phyloP scores from a whole-genome alignment of 2,329 filamentous ascomycete species.

The Xylaria sp. region DNA sequence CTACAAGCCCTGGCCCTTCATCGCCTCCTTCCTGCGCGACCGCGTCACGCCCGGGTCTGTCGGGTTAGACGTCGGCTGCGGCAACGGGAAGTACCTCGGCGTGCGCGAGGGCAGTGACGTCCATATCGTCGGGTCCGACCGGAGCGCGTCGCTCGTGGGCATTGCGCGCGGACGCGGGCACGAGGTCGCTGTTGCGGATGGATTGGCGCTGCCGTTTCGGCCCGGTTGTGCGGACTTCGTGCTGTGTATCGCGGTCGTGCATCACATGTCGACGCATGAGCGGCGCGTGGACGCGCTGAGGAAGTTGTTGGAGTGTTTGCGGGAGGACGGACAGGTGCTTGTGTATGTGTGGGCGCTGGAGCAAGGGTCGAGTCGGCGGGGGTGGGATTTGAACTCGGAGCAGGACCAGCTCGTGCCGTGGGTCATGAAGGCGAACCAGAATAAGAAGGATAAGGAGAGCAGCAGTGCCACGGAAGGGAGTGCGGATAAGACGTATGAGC shows the following conservation, averaged over 20 bases:
- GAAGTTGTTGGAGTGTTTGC: conserved; percentile 64
- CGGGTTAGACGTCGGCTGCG: conserved; percentile 88
- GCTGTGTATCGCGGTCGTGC: conserved; percentile 89
- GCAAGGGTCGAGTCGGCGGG: conserved; percentile 77
- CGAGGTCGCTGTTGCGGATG: conserved; percentile 73
- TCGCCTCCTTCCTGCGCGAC: conserved; percentile 67
- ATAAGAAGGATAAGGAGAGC: conserved; percentile 15
- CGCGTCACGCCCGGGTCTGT: conserved; percentile 61
- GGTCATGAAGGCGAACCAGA: conserved; percentile 56
- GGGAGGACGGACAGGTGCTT: conserved; percentile 57
- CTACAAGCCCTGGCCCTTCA: conserved; percentile 86
- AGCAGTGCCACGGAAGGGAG: neutral
- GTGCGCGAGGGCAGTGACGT: conserved; percentile 61
- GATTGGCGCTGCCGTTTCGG: conserved; percentile 75
- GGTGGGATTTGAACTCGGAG: conserved; percentile 76
- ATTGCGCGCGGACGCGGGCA: conserved; percentile 38
- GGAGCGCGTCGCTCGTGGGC: conserved; percentile 55
- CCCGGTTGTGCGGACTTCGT: conserved; percentile 63
- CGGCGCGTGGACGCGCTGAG: conserved; percentile 68
- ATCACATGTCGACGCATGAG: conserved; percentile 77
- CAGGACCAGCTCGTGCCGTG: conserved; percentile 96
- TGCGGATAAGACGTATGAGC: conserved; percentile 57
- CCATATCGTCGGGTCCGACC: conserved; percentile 80
- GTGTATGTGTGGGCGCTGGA: conserved; percentile 96
- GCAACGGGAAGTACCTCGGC: conserved; percentile 90